phyloP scores from a whole-genome alignment of 1,284 basidiomycete species.

The Volvariella volvacea region DNA sequence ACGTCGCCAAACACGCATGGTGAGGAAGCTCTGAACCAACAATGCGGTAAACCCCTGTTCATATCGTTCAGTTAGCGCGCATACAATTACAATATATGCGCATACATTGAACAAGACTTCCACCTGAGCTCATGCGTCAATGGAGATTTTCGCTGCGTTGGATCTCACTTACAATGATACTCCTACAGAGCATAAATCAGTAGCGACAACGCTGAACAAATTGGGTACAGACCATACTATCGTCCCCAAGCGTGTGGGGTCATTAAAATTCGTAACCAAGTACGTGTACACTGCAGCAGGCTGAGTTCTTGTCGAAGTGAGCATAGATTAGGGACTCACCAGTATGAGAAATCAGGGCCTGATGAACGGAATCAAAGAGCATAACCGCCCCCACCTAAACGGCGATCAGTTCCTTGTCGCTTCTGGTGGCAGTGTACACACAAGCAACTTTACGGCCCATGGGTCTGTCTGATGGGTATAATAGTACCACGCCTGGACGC shows the following conservation, averaged over 20 bases:
- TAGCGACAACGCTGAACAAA: neutral
- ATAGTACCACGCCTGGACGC: conserved; percentile 52
- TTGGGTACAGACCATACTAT: conserved; percentile 38
- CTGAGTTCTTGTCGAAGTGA: neutral
- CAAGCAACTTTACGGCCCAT: conserved; percentile 38
- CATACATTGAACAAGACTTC: conserved; percentile 50
- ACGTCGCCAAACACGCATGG: conserved; percentile 44
- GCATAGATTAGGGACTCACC: conserved; percentile 21
- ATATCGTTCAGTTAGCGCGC: conserved; percentile 4
- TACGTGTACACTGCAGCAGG: conserved; percentile 54
- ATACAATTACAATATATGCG: neutral
- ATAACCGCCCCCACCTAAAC: conserved; percentile 40
- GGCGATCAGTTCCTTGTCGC: neutral
- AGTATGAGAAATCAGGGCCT: conserved; percentile 48
- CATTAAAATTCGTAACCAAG: conserved; percentile 40
- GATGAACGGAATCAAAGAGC: conserved; percentile 46
- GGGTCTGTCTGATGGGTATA: conserved; percentile 43
- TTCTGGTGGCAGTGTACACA: conserved; percentile 14
- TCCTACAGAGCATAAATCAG: conserved; percentile 25
- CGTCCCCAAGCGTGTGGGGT: conserved; percentile 22
- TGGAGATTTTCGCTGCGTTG: too few relatives aligned
- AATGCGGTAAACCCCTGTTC: conserved; percentile 39
- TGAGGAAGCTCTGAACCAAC: conserved; percentile 48
- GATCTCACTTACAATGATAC: conserved; percentile 32
- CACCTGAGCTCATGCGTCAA: conserved; percentile 27